Evolutionary conservation across 139 green algal genomes (phyloP), one percentile per base, ranked within the genome.

Genomic region (Penium margaritaceum): DNA sequence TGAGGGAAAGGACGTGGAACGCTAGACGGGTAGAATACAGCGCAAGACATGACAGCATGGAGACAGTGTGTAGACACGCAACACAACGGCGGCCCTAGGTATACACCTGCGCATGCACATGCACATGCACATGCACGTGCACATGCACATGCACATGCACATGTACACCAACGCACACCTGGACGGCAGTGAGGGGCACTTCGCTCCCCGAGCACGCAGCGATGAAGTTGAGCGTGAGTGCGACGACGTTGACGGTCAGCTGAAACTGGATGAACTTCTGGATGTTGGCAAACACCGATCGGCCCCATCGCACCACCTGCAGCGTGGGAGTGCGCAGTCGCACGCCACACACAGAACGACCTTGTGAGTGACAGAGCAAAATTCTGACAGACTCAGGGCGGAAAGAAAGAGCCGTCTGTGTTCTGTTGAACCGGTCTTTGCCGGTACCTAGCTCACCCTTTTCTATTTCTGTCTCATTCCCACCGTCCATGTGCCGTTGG

Each of bases 191-290:
- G 44, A 98, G 88, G 1, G 93, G 93, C 46, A 88, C 60, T 67
- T 93, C 81, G 54, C 87, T 85, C 33, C 81, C 86, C 29, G 86
- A 79, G 24, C 96, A 67, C 5, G 93, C 93, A 19, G 89, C 87
- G 27, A 96, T 76, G 78, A 97, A 96, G 29, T 93, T 86, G 32
- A 96, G 78, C 21, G 92, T 79, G 55, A 98, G 84, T n/a, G 93
- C 92, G 34, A 95, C 89, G 37, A 95, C 80, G 86, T 98, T 98
- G 67, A 98, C 89, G 21, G 91, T 95, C 47, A 96, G 85, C 83
- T 93, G 90, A 80, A 95, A 95, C 87, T 92, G 86, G 39, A 98
- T 77, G 83, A 98, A 98, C 86, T 98, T 98, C 67, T 92, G 87
- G 81, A 98, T 96, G 84, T 93, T 95, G 76, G 84, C 86, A 77